A percentile compares a stretch with the other conserved stretches of the same genome.
Evolutionary conservation across 2,329 filamentous ascomycete genomes (phyloP).

Genomic region (Myriosclerotinia scirpicola): DNA sequence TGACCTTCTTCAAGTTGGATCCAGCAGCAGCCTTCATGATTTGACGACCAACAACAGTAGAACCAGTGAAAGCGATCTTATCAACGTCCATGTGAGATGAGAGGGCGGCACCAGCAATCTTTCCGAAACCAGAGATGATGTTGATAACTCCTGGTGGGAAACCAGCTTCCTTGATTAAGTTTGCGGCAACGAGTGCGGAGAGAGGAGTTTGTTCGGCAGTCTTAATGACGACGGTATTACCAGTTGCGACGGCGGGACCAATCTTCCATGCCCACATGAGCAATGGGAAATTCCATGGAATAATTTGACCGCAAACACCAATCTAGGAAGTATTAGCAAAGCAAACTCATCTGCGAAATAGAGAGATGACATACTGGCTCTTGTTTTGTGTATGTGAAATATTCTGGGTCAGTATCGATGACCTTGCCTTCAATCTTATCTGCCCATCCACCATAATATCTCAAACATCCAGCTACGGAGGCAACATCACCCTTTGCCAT

Average conservation of each 20-base stretch:
- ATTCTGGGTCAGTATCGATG: constrained; percentile 62
- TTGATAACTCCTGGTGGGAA: constrained; percentile 66
- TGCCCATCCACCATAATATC: constrained; percentile 79
- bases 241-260: constrained; percentile 58
- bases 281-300: constrained; percentile 71
- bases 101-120: constrained; percentile 63
- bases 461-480: constrained; percentile 66
- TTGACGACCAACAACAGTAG: constrained; percentile 59
- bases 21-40: constrained; percentile 64
- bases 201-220: constrained; percentile 63
- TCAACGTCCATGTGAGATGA: constrained; percentile 63
- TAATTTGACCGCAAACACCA: constrained; percentile 70
- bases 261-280: constrained; percentile 69
- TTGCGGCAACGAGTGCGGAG: constrained; percentile 54
- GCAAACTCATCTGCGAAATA: background rate
- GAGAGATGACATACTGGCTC: constrained; percentile 54
- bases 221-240: constrained; percentile 61
- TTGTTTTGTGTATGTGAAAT: constrained; percentile 67
- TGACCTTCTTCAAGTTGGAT: constrained; percentile 65
- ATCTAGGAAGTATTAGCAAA: constrained; percentile 40
- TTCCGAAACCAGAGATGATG: constrained; percentile 65
- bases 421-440: constrained; percentile 72
- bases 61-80: constrained; percentile 67
- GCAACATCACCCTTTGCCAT: constrained; percentile 75
- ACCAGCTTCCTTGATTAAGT: constrained; percentile 60